Percentiles rank a stretch among this genome's conserved stretches.
Conservation (phyloP, 2,329 filamentous ascomycete species). For the Laburnicola sp. region DNA sequence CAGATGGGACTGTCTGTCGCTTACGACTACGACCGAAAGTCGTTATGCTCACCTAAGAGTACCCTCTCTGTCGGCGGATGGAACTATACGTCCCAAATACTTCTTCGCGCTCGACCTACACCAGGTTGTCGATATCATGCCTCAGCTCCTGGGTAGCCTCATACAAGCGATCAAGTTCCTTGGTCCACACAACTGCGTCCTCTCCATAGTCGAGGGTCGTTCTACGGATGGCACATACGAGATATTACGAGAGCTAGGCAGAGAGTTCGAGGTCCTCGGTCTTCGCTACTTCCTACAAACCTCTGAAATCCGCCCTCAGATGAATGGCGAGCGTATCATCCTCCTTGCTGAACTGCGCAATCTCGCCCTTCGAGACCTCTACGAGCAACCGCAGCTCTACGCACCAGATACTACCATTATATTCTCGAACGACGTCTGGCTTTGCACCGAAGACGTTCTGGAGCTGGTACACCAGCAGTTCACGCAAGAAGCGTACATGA, state of each 20-base stretch:
- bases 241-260: slow-evolving; percentile 50
- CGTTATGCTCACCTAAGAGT: slow-evolving; percentile 4
- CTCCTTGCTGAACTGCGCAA: slow-evolving; percentile 58
- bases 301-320: slow-evolving; percentile 50
- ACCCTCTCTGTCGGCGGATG: not conserved
- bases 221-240: slow-evolving; percentile 60
- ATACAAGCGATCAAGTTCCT: slow-evolving; percentile 56
- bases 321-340: slow-evolving; percentile 48
- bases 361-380: slow-evolving; percentile 54
- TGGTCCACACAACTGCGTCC: slow-evolving; percentile 54
- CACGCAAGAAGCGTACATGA: slow-evolving; percentile 57
- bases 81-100: slow-evolving; percentile 13
- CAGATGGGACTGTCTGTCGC: no score
- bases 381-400: slow-evolving; percentile 73
- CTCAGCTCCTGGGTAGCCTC: slow-evolving; percentile 57
- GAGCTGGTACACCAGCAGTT: slow-evolving; percentile 57
- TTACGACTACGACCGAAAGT: no score
- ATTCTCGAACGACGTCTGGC: slow-evolving; percentile 80
- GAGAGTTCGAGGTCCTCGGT: slow-evolving; percentile 43
- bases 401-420: slow-evolving; percentile 89
- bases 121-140: slow-evolving; percentile 51
- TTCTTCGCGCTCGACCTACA: slow-evolving; percentile 60
- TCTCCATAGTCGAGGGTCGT: slow-evolving; percentile 61
- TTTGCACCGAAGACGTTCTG: slow-evolving; percentile 57
- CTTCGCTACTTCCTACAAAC: slow-evolving; percentile 49